Base-by-base conservation (phyloP, 2,329 filamentous ascomycete species). In the Colletotrichum cereale region DNA sequence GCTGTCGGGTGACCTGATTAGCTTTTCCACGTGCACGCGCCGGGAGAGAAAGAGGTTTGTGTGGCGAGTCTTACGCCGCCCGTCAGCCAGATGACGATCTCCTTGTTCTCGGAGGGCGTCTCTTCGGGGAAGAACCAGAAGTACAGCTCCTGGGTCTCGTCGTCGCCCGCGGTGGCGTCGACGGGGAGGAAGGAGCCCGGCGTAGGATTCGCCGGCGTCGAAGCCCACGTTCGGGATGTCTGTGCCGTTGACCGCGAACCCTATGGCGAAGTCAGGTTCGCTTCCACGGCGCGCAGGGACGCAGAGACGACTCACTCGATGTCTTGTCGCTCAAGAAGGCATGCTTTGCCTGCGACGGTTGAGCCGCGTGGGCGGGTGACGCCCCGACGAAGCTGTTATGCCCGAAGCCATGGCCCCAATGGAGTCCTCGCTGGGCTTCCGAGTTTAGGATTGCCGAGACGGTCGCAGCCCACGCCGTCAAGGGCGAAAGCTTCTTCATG, bases 191-290 rank as follows among this genome's bases (percentile, higher is more conserved):
- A 92, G 78, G 14, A 87, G 79, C 24, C 90, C 90, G 36, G 90
- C 87, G 74, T 91, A 92, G 0, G 87, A 89, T 79, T 92, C 89
- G 57, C 88, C 87, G 55, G 93, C 82, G 73, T 94, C 91, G 73
- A 93, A 94, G 40, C 86, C 77, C 0, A 94, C 89, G 26, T 93
- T 90, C 0, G 92, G 92, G 63, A 94, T 87, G 1, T 80, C 84
- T 2, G 84, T 86, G 2, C 92, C 89, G 75, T 94, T 87, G 55
- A 93, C 89, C 31, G 85, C 86, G 73, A 90, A 93, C 74, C 85
- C 89, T 91, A n/a, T 71, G 1, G 1, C 71, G 6, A 42, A 12
- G n/a, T 68, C n/a, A 68, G 21, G 42, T 48, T 42, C 11, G 44
- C 2, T 42, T n/a, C 10, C 16, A 24, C 5, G 48, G 14, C 26